These are phyloP conservation scores for Cupressus sempervirens DNA, from an alignment of 75 land plant genomes.

Conservation along the genomic window DNA sequence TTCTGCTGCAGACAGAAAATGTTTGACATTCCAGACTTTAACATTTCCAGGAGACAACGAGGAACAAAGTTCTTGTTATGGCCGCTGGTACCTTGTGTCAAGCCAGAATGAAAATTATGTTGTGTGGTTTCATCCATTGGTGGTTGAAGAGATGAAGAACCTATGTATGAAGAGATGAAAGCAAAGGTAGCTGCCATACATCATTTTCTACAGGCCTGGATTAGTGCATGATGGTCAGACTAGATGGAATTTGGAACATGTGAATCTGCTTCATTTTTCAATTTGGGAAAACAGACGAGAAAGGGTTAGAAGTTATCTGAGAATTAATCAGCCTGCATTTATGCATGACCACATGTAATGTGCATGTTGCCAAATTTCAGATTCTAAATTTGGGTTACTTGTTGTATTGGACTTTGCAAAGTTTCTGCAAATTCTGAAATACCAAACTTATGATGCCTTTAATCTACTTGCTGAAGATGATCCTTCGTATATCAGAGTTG, in stretches of 20 bases:
- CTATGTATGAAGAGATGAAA: neutral
- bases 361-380: neutral
- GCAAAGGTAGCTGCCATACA: neutral
- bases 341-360: neutral
- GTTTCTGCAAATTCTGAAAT: too few species aligned
- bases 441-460: too few species aligned
- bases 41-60: neutral
- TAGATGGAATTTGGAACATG: neutral
- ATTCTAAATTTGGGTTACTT: too few species aligned
- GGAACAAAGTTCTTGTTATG: neutral
- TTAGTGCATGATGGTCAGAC: neutral
- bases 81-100: neutral
- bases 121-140: neutral
- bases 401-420: too few species aligned
- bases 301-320: neutral
- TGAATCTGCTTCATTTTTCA: neutral
- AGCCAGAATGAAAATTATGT: neutral
- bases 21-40: neutral
- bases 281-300: neutral
- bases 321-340: neutral
- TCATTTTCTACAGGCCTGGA: neutral
- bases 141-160: neutral
- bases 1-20: too few species aligned
- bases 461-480: too few species aligned
- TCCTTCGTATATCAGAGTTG: too few species aligned